Conservation (phyloP, 2,329 filamentous ascomycete genomes). For the Beauveria australis region DNA sequence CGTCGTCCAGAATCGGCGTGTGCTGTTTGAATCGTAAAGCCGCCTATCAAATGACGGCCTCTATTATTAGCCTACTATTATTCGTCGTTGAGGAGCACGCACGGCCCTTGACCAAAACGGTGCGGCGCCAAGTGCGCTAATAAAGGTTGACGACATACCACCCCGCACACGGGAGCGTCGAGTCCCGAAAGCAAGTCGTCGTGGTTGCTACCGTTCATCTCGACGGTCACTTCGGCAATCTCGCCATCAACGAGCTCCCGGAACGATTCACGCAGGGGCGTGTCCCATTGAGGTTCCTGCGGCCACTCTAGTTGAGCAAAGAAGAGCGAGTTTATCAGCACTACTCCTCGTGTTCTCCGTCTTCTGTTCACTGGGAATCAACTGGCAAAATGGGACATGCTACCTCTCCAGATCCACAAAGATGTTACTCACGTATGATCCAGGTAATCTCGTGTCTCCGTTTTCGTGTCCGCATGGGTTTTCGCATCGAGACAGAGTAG, state of each 20-base stretch:
- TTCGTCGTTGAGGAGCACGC: background rate
- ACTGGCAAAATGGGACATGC: background rate
- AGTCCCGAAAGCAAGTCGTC: background rate
- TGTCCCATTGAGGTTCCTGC: background rate
- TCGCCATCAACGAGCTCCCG: background rate
- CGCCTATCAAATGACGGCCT: background rate
- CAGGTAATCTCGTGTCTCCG: conserved; percentile 7
- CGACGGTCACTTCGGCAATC: background rate
- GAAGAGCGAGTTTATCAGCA: background rate
- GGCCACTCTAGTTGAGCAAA: background rate
- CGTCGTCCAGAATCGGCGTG: background rate
- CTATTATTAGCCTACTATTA: background rate
- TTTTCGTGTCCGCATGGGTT: background rate
- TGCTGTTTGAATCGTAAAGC: background rate
- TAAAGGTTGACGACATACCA: background rate
- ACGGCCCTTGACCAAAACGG: background rate
- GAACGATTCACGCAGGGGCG: background rate
- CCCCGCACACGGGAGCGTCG: background rate
- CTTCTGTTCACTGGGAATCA: background rate
- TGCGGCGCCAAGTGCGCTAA: background rate
- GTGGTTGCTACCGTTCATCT: background rate
- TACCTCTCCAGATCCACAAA: background rate
- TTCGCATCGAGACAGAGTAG: background rate
- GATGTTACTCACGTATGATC: background rate
- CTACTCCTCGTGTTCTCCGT: background rate